A percentile compares a stretch with the other conserved stretches of the same genome.
These are phyloP conservation scores for Brettanomyces bruxellensis DNA, from an alignment of 805 yeast genomes.

Conservation along the genomic window DNA sequence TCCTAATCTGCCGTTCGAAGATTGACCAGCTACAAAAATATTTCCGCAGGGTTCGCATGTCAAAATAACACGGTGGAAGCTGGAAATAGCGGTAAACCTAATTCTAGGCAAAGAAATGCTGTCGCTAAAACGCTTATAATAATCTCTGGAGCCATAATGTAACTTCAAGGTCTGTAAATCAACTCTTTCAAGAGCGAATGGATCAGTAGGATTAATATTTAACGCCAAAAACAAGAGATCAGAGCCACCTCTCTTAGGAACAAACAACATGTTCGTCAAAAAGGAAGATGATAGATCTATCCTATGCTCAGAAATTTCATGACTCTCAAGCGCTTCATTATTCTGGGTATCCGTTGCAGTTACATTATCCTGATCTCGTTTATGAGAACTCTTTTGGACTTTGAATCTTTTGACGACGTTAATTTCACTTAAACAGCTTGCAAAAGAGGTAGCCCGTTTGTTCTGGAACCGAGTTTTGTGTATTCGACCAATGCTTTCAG, in stretches of 20 bases:
- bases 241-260: slow-evolving; percentile 39
- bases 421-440: not conserved
- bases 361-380: not conserved
- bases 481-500: slow-evolving; percentile 16
- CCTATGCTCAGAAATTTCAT: slow-evolving; percentile 1
- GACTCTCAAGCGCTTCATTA: slow-evolving; percentile 1
- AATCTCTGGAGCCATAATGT: slow-evolving; percentile 14
- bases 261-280: not conserved
- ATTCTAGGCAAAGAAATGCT: slow-evolving; percentile 35
- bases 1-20: slow-evolving; percentile 67
- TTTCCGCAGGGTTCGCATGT: slow-evolving; percentile 40
- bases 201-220: slow-evolving; percentile 4
- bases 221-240: slow-evolving; percentile 55
- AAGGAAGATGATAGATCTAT: not conserved
- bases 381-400: not conserved
- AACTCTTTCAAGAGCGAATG: slow-evolving; percentile 4
- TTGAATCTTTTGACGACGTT: not conserved
- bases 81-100: slow-evolving; percentile 43
- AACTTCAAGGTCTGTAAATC: slow-evolving; percentile 14
- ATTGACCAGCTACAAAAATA: slow-evolving; percentile 56
- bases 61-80: slow-evolving; percentile 53
- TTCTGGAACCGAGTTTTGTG: not conserved
- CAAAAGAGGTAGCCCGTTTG: not conserved
- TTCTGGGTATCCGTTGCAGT: not conserved
- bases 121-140: slow-evolving; percentile 12